Evolutionary conservation across 2,329 filamentous ascomycete species (phyloP).

Genomic region (Ophiostoma pallidulum): DNA sequence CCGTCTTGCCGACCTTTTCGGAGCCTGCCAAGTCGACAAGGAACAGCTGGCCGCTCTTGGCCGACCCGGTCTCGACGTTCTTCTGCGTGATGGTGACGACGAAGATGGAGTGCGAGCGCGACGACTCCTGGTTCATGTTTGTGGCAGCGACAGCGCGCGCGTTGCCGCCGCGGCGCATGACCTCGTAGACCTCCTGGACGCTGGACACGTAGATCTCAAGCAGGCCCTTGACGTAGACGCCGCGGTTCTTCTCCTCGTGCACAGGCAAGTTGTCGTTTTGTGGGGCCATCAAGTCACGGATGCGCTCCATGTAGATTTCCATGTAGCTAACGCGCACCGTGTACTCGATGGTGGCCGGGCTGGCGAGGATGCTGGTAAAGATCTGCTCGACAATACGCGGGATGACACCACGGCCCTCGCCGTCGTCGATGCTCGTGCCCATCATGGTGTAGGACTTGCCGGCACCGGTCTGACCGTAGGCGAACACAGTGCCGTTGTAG

Average conservation of each 20-base stretch:
- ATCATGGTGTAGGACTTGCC: conserved; percentile 99
- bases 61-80: conserved; percentile 90
- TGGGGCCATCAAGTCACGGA: conserved; percentile 83
- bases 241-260: conserved; percentile 95
- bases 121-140: conserved; percentile 99
- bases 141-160: conserved; percentile 89
- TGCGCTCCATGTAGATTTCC: conserved; percentile 99
- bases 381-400: conserved; percentile 97
- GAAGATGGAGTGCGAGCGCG: conserved; percentile 96
- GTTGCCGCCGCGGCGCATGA: conserved; percentile 86
- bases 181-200: conserved; percentile 91
- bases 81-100: conserved; percentile 96
- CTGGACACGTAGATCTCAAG: conserved; percentile 93
- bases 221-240: conserved; percentile 93
- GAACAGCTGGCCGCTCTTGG: conserved; percentile 94
- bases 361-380: conserved; percentile 87
- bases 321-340: conserved; percentile 98
- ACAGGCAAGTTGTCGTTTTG: conserved; percentile 94
- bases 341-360: conserved; percentile 90
- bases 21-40: conserved; percentile 96
- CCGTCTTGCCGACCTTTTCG: conserved; percentile 97
- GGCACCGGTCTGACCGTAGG: conserved; percentile 94
- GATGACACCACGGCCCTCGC: conserved; percentile 82
- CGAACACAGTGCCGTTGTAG: conserved; percentile 98
- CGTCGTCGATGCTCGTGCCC: conserved; percentile 88